phyloP scores from a whole-genome alignment of 2,329 filamentous ascomycete genomes.

The Colletotrichum cuscutae region DNA sequence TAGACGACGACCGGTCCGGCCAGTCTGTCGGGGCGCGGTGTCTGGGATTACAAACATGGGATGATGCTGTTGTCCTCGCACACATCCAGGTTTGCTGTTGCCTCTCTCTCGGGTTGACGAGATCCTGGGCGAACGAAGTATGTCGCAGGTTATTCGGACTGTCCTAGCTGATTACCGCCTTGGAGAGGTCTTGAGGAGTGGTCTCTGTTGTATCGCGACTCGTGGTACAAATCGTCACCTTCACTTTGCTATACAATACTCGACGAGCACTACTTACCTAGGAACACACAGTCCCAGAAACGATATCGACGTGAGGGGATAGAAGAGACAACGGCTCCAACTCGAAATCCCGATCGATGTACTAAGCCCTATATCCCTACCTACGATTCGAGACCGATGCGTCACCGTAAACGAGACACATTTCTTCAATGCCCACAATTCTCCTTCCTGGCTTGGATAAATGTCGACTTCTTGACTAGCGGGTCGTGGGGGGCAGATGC shows the following conservation, averaged over 20 bases:
- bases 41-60: not conserved
- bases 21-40: not conserved
- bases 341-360: not conserved
- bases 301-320: not conserved
- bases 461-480: not conserved
- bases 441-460: not conserved
- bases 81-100: not conserved
- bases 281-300: not conserved
- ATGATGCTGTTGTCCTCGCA: not conserved
- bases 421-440: not conserved
- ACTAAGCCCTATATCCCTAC: not conserved
- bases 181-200: not conserved
- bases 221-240: not conserved
- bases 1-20: too few species aligned
- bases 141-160: not conserved
- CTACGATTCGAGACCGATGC: not conserved
- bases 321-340: not conserved
- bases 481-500: not conserved
- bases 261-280: not conserved
- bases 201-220: not conserved
- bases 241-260: not conserved
- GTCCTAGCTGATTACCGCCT: not conserved
- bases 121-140: not conserved
- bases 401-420: not conserved
- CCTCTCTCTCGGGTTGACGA: not conserved